Base-by-base conservation (phyloP, 2,329 filamentous ascomycete genomes). In the Colletotrichum filicis region DNA sequence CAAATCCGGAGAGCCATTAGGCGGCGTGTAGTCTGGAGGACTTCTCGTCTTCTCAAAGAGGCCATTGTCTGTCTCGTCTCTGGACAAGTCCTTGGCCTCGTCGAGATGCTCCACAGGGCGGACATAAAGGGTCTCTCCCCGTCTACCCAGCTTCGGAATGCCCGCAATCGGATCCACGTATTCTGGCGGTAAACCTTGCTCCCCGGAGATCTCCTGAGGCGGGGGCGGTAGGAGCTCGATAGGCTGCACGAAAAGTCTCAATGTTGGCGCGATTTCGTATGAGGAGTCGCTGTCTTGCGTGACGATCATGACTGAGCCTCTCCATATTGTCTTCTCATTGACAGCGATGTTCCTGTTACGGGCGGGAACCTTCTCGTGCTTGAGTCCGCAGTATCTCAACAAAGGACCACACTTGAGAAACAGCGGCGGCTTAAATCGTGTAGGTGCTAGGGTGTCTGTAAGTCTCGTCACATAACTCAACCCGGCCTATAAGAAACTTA, bases 301-400 rank as follows among this genome's bases (percentile, higher is more conserved):
- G 26, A 99, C 95, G 77, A 99, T 98, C 94, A 99, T 95, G 70
- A 98, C 89, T 73, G 92, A 97, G 5, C 97, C 97, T 80, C 95
- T 91, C 97, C 97, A 99, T 24, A 96, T 91, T 77, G 98, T 94
- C 64, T 91, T 89, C 56, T 94, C 92, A 0, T 79, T 66, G 14
- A 79, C 69, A 1, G 78, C 76, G 75, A 79, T 80, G 76, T 80
- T 81, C 66, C 80, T 82, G 68, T 79, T 80, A 37, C 84, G 80
- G 32, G 80, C 79, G 0, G 84, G 78, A 60, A 84, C 79, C 78
- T 86, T 85, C 82, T 97, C 90, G 52, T 87, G 87, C 53, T 92
- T 91, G 55, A 98, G 91, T 24, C 97, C 97, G 68, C 93, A 96
- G 81, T 97, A 99, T 73, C 97, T 92, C 75, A 99, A 85, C 26